Percentiles rank a stretch among this genome's conserved stretches.
Evolutionary conservation across 805 yeast genomes (phyloP).

Genomic region (Schwanniomyces occidentalis): DNA sequence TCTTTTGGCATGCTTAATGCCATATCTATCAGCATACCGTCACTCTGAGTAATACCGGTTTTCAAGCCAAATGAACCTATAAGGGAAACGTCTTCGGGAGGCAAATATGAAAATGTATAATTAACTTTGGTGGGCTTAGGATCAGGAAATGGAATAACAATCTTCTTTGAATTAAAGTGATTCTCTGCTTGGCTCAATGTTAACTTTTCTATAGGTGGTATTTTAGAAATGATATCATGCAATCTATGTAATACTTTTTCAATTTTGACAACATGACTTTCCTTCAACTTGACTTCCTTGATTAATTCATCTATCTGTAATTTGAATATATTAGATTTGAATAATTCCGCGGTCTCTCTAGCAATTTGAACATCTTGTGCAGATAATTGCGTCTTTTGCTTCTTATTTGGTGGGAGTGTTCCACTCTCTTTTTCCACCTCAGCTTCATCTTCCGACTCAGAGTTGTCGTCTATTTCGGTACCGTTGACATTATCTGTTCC

Average conservation of each 20-base stretch:
- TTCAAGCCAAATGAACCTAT: slow-evolving; percentile 90
- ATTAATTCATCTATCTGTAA: slow-evolving; percentile 90
- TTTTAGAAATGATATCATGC: slow-evolving; percentile 62
- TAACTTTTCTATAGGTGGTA: slow-evolving; percentile 57
- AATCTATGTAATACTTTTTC: slow-evolving; percentile 77
- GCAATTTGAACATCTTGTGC: slow-evolving; percentile 90
- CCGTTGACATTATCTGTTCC: slow-evolving; percentile 24
- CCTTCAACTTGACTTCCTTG: slow-evolving; percentile 75
- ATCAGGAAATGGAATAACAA: slow-evolving; percentile 82
- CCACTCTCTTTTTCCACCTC: slow-evolving; percentile 9
- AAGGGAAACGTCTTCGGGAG: slow-evolving; percentile 74
- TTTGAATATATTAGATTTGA: slow-evolving; percentile 94
- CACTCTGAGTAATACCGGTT: slow-evolving; percentile 67
- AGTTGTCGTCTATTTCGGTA: slow-evolving; percentile 24
- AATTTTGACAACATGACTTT: slow-evolving; percentile 59
- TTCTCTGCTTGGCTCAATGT: slow-evolving; percentile 60
- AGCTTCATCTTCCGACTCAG: slow-evolving; percentile 16
- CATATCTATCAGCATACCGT: slow-evolving; percentile 72
- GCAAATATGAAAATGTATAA: slow-evolving; percentile 65
- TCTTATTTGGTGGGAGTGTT: slow-evolving; percentile 34
- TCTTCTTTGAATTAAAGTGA: slow-evolving; percentile 50
- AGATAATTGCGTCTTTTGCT: slow-evolving; percentile 43
- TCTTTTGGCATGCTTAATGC: slow-evolving; percentile 77
- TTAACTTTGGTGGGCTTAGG: slow-evolving; percentile 78
- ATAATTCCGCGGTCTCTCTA: slow-evolving; percentile 89